Evolutionary conservation across 2,329 filamentous ascomycete genomes (phyloP).

Genomic region (Aspergillus proliferans): DNA sequence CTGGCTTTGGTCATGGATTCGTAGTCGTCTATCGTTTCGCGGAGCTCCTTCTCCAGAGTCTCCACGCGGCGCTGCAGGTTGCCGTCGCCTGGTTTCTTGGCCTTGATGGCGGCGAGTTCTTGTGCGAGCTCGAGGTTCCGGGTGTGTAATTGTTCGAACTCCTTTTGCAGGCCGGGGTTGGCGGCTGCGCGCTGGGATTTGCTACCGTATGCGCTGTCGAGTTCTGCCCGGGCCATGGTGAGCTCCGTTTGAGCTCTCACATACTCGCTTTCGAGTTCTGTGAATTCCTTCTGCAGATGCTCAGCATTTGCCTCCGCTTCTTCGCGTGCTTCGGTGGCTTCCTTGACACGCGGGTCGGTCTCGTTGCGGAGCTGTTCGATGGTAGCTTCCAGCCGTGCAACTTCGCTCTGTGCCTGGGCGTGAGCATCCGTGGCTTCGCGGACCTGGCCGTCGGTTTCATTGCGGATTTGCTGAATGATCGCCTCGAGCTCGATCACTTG

Average conservation of each 20-base stretch:
- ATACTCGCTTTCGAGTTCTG: slow-evolving; percentile 55
- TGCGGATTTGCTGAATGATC: slow-evolving; percentile 17
- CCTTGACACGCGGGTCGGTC: slow-evolving; percentile 24
- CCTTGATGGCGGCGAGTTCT: slow-evolving; percentile 43
- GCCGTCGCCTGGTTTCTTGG: slow-evolving; percentile 27
- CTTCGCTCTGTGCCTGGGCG: slow-evolving; percentile 14
- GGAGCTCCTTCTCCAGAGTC: slow-evolving; percentile 58
- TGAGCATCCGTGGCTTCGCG: slow-evolving; percentile 17
- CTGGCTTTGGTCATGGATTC: slow-evolving; percentile 64
- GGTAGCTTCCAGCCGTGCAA: slow-evolving; percentile 15
- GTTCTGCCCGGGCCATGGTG: slow-evolving; percentile 83
- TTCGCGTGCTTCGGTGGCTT: slow-evolving; percentile 21
- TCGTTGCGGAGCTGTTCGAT: slow-evolving; percentile 29
- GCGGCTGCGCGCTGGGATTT: slow-evolving; percentile 59
- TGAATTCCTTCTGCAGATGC: slow-evolving; percentile 45
- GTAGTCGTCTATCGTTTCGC: slow-evolving; percentile 63
- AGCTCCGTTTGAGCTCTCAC: slow-evolving; percentile 68
- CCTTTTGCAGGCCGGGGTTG: slow-evolving; percentile 53
- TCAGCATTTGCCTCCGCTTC: slow-evolving; percentile 33
- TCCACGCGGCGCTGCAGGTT: slow-evolving; percentile 45
- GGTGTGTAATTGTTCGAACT: slow-evolving; percentile 51
- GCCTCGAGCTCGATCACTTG: slow-evolving; percentile 23
- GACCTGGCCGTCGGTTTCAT: slow-evolving; percentile 14
- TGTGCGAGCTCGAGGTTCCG: slow-evolving; percentile 42
- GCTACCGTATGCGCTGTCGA: slow-evolving; percentile 89